phyloP scores from a whole-genome alignment of 1,284 basidiomycete genomes.

The Malassezia slooffiae region DNA sequence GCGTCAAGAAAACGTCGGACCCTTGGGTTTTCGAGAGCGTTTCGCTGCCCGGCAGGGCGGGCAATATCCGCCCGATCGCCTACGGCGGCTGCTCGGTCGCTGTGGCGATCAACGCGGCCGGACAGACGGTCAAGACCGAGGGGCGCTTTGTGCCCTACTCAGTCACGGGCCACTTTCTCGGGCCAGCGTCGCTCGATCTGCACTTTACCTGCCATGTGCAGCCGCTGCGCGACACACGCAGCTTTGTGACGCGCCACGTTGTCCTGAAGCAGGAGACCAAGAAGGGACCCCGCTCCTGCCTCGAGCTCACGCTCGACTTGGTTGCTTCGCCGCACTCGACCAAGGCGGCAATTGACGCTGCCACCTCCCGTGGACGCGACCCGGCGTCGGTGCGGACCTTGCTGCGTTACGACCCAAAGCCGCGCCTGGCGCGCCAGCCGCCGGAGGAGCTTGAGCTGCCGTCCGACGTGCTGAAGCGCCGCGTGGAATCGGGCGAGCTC shows the following conservation, averaged over 20 bases:
- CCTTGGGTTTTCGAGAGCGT: conserved; percentile 22
- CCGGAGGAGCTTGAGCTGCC: conserved; percentile 14
- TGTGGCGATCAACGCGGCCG: conserved; percentile 21
- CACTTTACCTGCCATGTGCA: conserved; percentile 22
- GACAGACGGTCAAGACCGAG: conserved; percentile 22
- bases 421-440: conserved; percentile 11
- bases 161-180: conserved; percentile 26
- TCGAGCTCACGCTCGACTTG: conserved; percentile 27
- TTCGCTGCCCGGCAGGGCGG: conserved; percentile 22
- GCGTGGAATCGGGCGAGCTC: conserved; percentile 19
- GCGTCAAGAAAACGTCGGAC: conserved; percentile 17
- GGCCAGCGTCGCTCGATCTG: conserved; percentile 21
- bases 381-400: conserved; percentile 2
- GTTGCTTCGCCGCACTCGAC: conserved; percentile 20
- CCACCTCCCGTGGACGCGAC: neutral
- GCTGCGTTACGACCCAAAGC: conserved; percentile 17
- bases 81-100: conserved; percentile 33
- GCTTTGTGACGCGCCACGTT: conserved; percentile 30
- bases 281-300: conserved; percentile 21
- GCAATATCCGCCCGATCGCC: conserved; percentile 31
- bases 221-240: conserved; percentile 25
- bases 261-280: conserved; percentile 17
- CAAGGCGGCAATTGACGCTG: neutral
- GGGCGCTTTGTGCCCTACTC: conserved; percentile 27
- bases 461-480: conserved; percentile 12